phyloP scores from a whole-genome alignment of 305 asterid species.

The Ilex paraguariensis region DNA sequence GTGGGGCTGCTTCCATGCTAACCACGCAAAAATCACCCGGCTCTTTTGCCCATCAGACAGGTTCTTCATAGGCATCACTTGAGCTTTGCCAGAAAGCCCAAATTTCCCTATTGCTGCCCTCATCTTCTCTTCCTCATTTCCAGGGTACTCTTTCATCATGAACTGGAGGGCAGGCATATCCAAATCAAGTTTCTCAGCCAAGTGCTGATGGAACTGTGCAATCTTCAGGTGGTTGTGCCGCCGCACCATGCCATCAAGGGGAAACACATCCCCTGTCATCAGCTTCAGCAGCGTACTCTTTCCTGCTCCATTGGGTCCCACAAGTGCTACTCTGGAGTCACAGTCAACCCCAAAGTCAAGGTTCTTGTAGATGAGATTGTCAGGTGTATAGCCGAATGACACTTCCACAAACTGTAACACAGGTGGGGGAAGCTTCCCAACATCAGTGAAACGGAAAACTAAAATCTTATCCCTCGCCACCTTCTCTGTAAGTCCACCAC shows the following conservation, averaged over 20 bases:
- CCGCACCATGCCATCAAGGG: conserved; percentile 92
- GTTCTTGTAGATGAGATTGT: conserved; percentile 83
- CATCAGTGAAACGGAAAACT: conserved; percentile 78
- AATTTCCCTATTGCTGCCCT: conserved; percentile 80
- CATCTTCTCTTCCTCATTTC: conserved; percentile 93
- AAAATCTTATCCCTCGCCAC: conserved; percentile 71
- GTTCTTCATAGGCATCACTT: conserved; percentile 87
- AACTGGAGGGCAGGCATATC: conserved; percentile 70
- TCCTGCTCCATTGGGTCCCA: conserved; percentile 99
- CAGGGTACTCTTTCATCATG: conserved; percentile 90
- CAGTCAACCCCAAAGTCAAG: conserved; percentile 96
- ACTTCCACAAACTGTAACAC: conserved; percentile 96
- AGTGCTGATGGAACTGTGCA: conserved; percentile 96
- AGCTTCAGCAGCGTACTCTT: conserved; percentile 93
- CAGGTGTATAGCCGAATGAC: conserved; percentile 88
- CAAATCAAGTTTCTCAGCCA: conserved; percentile 86
- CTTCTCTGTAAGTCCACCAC: conserved; percentile 95
- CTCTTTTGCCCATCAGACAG: conserved; percentile 90
- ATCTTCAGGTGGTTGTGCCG: conserved; percentile 94
- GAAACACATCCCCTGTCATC: conserved; percentile 92
- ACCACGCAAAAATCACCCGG: conserved; percentile 95
- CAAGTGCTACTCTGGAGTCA: conserved; percentile 93
- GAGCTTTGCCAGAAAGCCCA: conserved; percentile 96
- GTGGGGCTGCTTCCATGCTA: conserved; percentile 89
- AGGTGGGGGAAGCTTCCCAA: conserved; percentile 98